These are phyloP conservation scores for Colletotrichum salicis DNA, from an alignment of 2,329 filamentous ascomycete genomes.

Conservation along the genomic window DNA sequence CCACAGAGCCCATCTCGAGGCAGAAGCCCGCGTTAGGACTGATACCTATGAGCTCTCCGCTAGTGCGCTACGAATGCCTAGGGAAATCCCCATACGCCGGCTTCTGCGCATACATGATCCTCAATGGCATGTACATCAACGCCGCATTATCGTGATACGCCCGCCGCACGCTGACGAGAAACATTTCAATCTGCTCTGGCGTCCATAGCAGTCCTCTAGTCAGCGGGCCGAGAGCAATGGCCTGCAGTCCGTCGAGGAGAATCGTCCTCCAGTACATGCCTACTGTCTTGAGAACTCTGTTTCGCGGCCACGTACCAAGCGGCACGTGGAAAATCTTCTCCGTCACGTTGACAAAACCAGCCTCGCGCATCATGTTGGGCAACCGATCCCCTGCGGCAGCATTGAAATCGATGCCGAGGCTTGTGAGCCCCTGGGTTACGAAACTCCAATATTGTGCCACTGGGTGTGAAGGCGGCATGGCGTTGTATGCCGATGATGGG, in stretches of 20 bases:
- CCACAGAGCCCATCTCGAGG: neutral
- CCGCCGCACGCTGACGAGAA: conserved; percentile 58
- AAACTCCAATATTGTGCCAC: conserved; percentile 59
- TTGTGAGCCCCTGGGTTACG: conserved; percentile 55
- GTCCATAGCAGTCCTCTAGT: conserved; percentile 61
- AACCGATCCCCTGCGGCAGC: conserved; percentile 54
- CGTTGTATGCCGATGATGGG: conserved; percentile 55
- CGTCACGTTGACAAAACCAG: conserved; percentile 63
- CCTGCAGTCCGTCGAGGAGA: conserved; percentile 60
- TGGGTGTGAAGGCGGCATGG: conserved; percentile 51
- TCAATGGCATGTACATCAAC: conserved; percentile 66
- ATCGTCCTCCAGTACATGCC: conserved; percentile 64
- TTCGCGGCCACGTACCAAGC: conserved; percentile 65
- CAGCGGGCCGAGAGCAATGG: conserved; percentile 63
- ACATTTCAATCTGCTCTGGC: conserved; percentile 59
- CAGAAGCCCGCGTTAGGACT: neutral
- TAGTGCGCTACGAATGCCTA: neutral
- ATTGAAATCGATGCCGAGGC: conserved; percentile 59
- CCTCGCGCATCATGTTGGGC: conserved; percentile 57
- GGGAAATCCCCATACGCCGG: conserved; percentile 41
- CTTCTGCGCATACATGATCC: conserved; percentile 66
- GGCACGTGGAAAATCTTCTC: conserved; percentile 62
- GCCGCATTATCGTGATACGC: conserved; percentile 57
- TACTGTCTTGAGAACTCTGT: conserved; percentile 61
- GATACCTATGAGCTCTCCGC: neutral